These are phyloP conservation scores for Amylostereum chailletii DNA, from an alignment of 1,284 basidiomycete species.

Conservation along the genomic window DNA sequence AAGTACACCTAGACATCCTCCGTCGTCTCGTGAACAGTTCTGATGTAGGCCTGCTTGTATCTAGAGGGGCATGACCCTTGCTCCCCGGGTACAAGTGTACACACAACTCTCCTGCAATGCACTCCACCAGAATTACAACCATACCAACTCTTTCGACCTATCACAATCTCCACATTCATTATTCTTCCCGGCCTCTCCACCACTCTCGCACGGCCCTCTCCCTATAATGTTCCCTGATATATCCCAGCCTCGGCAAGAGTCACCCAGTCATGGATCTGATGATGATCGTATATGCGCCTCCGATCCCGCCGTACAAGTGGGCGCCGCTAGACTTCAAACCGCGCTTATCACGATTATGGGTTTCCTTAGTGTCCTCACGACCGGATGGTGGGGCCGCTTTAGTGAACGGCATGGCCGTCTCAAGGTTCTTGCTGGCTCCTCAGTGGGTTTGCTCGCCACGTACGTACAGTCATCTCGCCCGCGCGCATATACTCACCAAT, in stretches of 20 bases:
- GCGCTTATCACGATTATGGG: constrained; percentile 74
- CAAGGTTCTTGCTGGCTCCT: constrained; percentile 61
- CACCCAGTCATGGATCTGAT: background rate
- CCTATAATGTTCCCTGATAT: background rate
- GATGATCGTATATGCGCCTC: constrained; percentile 32
- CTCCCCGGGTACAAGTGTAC: constrained; percentile 68
- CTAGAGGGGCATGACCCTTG: constrained; percentile 73
- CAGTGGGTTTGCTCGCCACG: constrained; percentile 70
- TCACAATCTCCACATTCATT: constrained; percentile 7
- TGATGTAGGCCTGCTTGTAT: constrained; percentile 7
- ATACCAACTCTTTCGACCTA: constrained; percentile 21
- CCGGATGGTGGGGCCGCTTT: constrained; percentile 83
- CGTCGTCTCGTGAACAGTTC: background rate
- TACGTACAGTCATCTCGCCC: constrained; percentile 27
- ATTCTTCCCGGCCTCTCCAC: constrained; percentile 6
- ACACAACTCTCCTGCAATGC: constrained; percentile 67
- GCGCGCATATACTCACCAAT: background rate
- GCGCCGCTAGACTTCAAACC: constrained; percentile 61
- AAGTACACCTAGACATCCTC: constrained; percentile 19
- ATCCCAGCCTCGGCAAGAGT: constrained; percentile 5
- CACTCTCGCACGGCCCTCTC: background rate
- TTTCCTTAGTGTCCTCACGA: constrained; percentile 74
- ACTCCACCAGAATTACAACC: constrained; percentile 36
- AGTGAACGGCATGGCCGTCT: constrained; percentile 76
- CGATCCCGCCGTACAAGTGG: constrained; percentile 58